Percentiles rank a stretch among this genome's conserved stretches.
Conservation (phyloP, 164 flowering plant genomes). For the Magnolia kwangsiensis region DNA sequence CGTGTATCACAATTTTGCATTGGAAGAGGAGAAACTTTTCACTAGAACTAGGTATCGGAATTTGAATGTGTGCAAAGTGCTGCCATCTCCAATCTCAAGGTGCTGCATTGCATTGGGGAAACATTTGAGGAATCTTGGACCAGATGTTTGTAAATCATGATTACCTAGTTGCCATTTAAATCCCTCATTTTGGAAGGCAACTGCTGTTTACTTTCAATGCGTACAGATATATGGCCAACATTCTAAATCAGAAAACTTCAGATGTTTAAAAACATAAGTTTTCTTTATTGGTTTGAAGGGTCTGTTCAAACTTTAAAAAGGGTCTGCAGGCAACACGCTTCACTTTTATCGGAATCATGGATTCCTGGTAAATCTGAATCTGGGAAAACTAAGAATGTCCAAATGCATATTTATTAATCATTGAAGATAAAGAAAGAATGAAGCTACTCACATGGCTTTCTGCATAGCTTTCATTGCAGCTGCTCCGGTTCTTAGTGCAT, state of each 20-base stretch:
- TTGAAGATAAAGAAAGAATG: neutral
- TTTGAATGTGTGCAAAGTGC: neutral
- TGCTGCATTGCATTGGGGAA: neutral
- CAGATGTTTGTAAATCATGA: neutral
- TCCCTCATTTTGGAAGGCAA: neutral
- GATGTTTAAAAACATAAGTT: neutral
- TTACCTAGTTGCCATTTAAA: neutral
- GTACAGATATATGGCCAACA: neutral
- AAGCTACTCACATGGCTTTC: conserved; percentile 38
- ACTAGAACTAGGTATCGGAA: too few relatives aligned
- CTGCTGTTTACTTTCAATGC: neutral
- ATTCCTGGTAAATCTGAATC: neutral
- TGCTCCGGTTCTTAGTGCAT: conserved; percentile 47
- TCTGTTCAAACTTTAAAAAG: neutral
- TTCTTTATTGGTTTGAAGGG: neutral
- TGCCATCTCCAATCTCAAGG: neutral
- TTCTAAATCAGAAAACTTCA: neutral
- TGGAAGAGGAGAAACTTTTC: neutral
- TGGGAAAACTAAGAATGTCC: neutral
- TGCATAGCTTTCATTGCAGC: conserved; percentile 50
- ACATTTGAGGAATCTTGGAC: neutral
- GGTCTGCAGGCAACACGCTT: neutral
- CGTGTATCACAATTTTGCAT: neutral
- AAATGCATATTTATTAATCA: neutral
- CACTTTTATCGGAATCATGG: neutral